Evolutionary conservation across 2,329 filamentous ascomycete species (phyloP), one percentile per base, ranked within the genome.

Genomic region (Monilinia vaccinii-corymbosi): DNA sequence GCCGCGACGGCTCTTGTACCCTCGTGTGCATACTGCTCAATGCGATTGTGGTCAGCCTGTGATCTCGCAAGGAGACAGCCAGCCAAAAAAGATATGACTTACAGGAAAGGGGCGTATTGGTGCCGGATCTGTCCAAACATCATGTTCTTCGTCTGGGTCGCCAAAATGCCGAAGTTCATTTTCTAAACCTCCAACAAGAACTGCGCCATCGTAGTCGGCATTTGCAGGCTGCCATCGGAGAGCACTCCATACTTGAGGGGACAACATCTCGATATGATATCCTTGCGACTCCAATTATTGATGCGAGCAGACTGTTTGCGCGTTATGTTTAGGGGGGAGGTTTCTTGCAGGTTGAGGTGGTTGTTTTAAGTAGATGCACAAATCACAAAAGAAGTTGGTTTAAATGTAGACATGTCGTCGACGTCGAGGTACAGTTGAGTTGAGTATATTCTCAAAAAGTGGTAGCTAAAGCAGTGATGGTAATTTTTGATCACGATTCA

Each of bases 201-300:
- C 51, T 16, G 51, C 51, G 51, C 51, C 51, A 18, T 55, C 51
- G 4, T 55, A 55, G 40, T 55, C 51, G 14, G 51, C 45, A 34
- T 55, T 44, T 31, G 32, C 25, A 13, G 11, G 14, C 4, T 13
- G 38, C 51, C 51, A 55, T 55, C 28, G 10, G 5, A 55, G 32
- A 44, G 51, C 38, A 42, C 28, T 25, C 38, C n/a, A 34, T 6
- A 55, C 9, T 23, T 55, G 51, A 55, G 18, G 38, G 11, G 28
- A 4, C 6, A 55, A 23, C 51, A 55, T 44, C n/a, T 32, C 23
- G 14, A 31, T 44, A 8, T 23, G 2, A 13, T 23, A 13, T 16
- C 4, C 16, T 23, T 34, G 8, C 18, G 4, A 18, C 5, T 55
- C 2, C 2, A 10, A 34, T 23, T n/a, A n/a, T n/a, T n/a, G n/a